A percentile compares a stretch with the other conserved stretches of the same genome.
phyloP scores from a whole-genome alignment of 176 grass and related monocot genomes.

The Typha latifolia region DNA sequence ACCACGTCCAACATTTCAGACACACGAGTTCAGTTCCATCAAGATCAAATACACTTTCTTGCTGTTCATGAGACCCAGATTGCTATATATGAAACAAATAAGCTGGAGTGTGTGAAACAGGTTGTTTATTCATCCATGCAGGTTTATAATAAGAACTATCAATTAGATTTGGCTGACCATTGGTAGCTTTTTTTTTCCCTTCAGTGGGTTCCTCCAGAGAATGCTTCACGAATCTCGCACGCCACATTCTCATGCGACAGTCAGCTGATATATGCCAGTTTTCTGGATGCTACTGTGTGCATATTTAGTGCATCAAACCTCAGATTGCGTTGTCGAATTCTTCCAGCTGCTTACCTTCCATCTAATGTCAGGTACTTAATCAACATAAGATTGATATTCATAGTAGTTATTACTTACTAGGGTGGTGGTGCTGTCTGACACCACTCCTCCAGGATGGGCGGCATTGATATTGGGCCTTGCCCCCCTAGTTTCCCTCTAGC shows the following conservation, averaged over 20 bases:
- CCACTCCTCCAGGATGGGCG: too few relatives aligned
- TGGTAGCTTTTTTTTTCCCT: slow-evolving; percentile 21
- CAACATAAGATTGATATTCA: too few relatives aligned
- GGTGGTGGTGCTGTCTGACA: too few relatives aligned
- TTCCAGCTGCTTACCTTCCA: slow-evolving; percentile 78
- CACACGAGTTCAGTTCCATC: slow-evolving; percentile 93
- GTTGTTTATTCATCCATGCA: slow-evolving; percentile 19
- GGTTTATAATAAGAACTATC: background rate
- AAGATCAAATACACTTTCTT: slow-evolving; percentile 92
- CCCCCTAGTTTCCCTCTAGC: too few relatives aligned
- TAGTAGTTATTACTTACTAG: too few relatives aligned
- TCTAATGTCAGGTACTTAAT: slow-evolving; percentile 58
- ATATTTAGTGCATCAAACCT: slow-evolving; percentile 82
- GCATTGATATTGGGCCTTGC: too few relatives aligned
- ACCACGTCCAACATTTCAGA: slow-evolving; percentile 65
- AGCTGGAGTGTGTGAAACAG: slow-evolving; percentile 77
- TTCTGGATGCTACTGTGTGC: slow-evolving; percentile 74
- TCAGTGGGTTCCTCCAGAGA: slow-evolving; percentile 81
- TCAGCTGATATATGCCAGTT: slow-evolving; percentile 90
- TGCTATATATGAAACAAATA: slow-evolving; percentile 86
- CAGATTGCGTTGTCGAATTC: slow-evolving; percentile 76
- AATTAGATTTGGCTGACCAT: background rate
- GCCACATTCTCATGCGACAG: slow-evolving; percentile 97
- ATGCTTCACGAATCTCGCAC: slow-evolving; percentile 83
- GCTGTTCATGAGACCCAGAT: slow-evolving; percentile 96